Percentiles rank a stretch among this genome's conserved stretches.
These are phyloP conservation scores for Trichoderma lentiforme DNA, from an alignment of 2,329 filamentous ascomycete genomes.

Conservation along the genomic window DNA sequence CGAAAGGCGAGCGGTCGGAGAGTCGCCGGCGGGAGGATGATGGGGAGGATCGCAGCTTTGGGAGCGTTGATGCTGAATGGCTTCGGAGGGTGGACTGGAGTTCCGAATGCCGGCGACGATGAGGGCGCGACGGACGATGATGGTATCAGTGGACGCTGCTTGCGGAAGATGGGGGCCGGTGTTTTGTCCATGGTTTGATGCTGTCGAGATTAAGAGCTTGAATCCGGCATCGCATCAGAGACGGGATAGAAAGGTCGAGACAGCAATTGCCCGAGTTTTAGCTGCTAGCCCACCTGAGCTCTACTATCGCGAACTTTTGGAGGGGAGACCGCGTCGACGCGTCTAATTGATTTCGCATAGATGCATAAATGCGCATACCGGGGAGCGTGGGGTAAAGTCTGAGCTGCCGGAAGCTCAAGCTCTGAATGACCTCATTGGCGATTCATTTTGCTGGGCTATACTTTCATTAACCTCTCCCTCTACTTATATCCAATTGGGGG, in stretches of 20 bases:
- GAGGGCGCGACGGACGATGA: slow-evolving; percentile 68
- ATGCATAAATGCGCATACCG: slow-evolving; percentile 26
- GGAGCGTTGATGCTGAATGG: slow-evolving; percentile 54
- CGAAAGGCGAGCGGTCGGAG: slow-evolving; percentile 88
- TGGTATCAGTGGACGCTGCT: slow-evolving; percentile 32
- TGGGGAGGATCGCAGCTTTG: slow-evolving; percentile 72
- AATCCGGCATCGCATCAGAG: not conserved
- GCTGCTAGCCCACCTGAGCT: not conserved
- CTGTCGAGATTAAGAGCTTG: not conserved
- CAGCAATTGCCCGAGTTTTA: not conserved
- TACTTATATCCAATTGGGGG: not conserved
- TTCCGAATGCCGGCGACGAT: slow-evolving; percentile 86
- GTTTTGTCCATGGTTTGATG: slow-evolving; percentile 34
- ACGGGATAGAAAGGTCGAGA: not conserved
- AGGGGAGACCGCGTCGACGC: slow-evolving; percentile 36
- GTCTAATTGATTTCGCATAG: slow-evolving; percentile 37
- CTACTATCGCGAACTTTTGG: slow-evolving; percentile 4
- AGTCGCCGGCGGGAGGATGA: slow-evolving; percentile 82
- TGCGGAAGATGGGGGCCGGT: slow-evolving; percentile 38
- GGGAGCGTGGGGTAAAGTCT: slow-evolving; percentile 14
- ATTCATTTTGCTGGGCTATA: not conserved
- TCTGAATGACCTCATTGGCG: slow-evolving; percentile 32
- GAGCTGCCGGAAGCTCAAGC: slow-evolving; percentile 14
- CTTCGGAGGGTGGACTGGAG: slow-evolving; percentile 74
- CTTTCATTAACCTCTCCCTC: not conserved